Base-by-base conservation (phyloP, 1,284 basidiomycete species). In the Heterobasidion irregulare region DNA sequence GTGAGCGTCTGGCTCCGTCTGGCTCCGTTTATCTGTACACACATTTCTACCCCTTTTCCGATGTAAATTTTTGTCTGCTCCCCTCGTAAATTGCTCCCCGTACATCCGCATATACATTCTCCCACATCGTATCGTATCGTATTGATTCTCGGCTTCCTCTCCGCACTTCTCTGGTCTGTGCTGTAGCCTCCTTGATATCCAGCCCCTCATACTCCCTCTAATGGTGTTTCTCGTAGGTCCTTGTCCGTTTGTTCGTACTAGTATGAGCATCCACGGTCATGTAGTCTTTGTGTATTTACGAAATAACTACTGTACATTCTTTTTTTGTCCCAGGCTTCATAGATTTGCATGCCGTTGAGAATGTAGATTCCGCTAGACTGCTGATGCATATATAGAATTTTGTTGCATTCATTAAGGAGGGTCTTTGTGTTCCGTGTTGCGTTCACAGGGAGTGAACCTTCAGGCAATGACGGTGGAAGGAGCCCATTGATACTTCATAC, bases 141-240 rank as follows among this genome's bases (percentile, higher is more conserved):
- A 12, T 36, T 4, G 6, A 35, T 36, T 36, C 38, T 16, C 50
- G 34, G 35, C 38, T 51, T n/a, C 2, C 12, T 36, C 9, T 51
- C n/a, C 26, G 7, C 7, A 10, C 26, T 48, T 48, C 26, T 32
- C 8, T 48, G 7, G n/a, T 38, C 32, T 34, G 9, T n/a, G 12
- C 35, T n/a, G 16, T 13, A 13, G 47, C 53, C 52, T 47, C 46
- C 46, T 49, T 16, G n/a, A 50, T 49, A 49, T 54, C 44, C 47
- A 32, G 38, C 47, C 44, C 35, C 32, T 35, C 57, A 52, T 47
- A 58, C 36, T 44, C 47, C 48, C 6, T 76, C 55, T 72, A 73
- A 62, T 79, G 89, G 95, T 91, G 70, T 94, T 92, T 72, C 93
- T 89, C 91, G 92, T 35, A 35, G n/a, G 10, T 13, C 19, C 19